A percentile compares a stretch with the other conserved stretches of the same genome.
Conservation (phyloP, 2,329 filamentous ascomycete species). For the Trichoderma simmonsii region DNA sequence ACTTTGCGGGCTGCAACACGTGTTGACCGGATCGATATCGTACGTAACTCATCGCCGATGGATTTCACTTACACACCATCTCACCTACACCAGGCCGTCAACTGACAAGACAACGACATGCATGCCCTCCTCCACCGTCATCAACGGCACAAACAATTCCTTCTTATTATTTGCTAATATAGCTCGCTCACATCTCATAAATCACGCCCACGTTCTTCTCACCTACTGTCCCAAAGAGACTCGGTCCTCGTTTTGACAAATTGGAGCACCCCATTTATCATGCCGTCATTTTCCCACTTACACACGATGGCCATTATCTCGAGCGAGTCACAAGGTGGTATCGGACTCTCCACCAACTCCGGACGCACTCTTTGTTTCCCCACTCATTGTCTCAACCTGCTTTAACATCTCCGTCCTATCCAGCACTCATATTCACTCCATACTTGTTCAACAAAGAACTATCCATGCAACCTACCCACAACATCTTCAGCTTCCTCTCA, state of each 20-base stretch:
- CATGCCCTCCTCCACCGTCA: neutral
- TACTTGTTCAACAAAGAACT: neutral
- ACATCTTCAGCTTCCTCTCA: neutral
- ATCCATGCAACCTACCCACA: neutral
- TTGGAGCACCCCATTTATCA: neutral
- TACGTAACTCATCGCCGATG: neutral
- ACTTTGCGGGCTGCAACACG: neutral
- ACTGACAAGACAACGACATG: neutral
- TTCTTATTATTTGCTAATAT: neutral
- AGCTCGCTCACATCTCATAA: neutral
- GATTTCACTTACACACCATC: neutral
- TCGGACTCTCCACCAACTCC: neutral
- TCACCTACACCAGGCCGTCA: neutral
- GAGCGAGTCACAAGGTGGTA: slow-evolving; percentile 6
- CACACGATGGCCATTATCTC: neutral
- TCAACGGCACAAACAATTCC: neutral
- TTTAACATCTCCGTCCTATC: neutral
- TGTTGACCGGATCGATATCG: neutral
- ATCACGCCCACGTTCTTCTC: neutral
- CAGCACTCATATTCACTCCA: neutral
- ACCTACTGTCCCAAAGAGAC: neutral
- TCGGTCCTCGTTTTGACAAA: neutral
- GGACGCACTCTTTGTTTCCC: neutral
- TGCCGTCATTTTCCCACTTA: neutral
- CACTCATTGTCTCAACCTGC: neutral